Evolutionary conservation across 176 grass and related monocot species (phyloP), one percentile per base, ranked within the genome.

Genomic region (Pharus latifolius): DNA sequence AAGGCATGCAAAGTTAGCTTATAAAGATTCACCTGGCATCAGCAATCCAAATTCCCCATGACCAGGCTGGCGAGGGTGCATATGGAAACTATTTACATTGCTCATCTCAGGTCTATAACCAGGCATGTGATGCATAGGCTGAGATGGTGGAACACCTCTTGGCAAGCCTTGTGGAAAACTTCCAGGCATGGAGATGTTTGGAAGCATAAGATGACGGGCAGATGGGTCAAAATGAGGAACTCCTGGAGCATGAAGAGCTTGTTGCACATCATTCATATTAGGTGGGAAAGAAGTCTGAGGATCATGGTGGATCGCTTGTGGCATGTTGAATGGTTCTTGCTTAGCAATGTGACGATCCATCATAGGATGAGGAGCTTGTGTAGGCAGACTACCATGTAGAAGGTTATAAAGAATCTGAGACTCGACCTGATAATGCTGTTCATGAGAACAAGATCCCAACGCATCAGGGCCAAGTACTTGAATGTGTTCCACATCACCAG

Each of bases 41-140:
- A 59, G 60, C 41, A 60, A 67, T 65, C 66, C 66, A 22, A 50
- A 34, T 60, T 69, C 54, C 24, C 75, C 80, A 66, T 66, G 47
- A 55, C 64, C 51, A 70, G 77, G 77, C 10, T 67, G 81, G 37
- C n/a, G 69, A 14, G 51, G 65, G 59, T 80, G 86, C 52, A 81
- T 43, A 29, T 75, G 37, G 47, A 84, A 66, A 61, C 79, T 80
- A 65, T 79, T 66, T 26, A 63, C 40, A 55, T 65, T 70, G 32
- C 37, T 48, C 50, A 71, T 67, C 81, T 85, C 77, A 41, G 87
- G 44, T 38, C 61, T 25, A 26, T 59, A 71, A 37, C 57, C 30
- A 49, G 65, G 72, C 60, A 81, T 38, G 30, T 45, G 68, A 78
- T 74, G 80, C 40, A 79, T 37, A 14, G 68, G 44, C 40, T 75